phyloP scores from a whole-genome alignment of 2,329 filamentous ascomycete genomes.

The Fusarium aywerte region DNA sequence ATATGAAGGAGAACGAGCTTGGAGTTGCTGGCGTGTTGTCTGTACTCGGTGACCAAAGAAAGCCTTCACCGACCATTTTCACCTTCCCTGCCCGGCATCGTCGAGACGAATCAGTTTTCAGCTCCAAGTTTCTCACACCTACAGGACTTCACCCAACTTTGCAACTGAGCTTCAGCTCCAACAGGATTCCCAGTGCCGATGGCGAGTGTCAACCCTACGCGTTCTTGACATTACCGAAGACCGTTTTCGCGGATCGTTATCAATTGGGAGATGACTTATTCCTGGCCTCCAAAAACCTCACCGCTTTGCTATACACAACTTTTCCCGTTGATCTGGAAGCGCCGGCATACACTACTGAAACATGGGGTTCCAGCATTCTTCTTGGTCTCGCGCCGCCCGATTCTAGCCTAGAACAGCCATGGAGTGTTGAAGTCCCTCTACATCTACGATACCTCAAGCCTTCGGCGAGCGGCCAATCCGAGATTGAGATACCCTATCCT shows the following conservation, averaged over 20 bases:
- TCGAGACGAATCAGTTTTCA: slow-evolving; percentile 68
- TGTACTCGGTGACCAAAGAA: slow-evolving; percentile 78
- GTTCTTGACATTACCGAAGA: slow-evolving; percentile 83
- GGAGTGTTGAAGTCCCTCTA: slow-evolving; percentile 79
- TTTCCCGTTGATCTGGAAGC: slow-evolving; percentile 90
- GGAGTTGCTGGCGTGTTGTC: slow-evolving; percentile 82
- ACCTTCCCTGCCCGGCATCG: slow-evolving; percentile 83
- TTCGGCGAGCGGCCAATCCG: slow-evolving; percentile 62
- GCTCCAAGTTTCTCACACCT: slow-evolving; percentile 72
- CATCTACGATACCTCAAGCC: slow-evolving; percentile 86
- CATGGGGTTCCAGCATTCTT: slow-evolving; percentile 84
- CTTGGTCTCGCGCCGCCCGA: slow-evolving; percentile 74
- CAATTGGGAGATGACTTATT: slow-evolving; percentile 82
- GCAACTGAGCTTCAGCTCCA: slow-evolving; percentile 70
- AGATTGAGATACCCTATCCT: slow-evolving; percentile 78
- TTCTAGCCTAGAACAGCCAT: slow-evolving; percentile 55
- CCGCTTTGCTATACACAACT: slow-evolving; percentile 72
- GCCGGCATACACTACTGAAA: slow-evolving; percentile 78
- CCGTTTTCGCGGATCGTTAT: slow-evolving; percentile 88
- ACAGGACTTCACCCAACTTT: slow-evolving; percentile 87
- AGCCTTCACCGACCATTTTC: slow-evolving; percentile 81
- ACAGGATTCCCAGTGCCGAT: slow-evolving; percentile 61
- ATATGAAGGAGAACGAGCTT: slow-evolving; percentile 75
- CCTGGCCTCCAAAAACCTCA: slow-evolving; percentile 81
- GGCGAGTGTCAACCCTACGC: slow-evolving; percentile 78